Evolutionary conservation across 208 protist species (phyloP), one percentile per base, ranked within the genome.

Genomic region (Leptomonas pyrrhocoris): DNA sequence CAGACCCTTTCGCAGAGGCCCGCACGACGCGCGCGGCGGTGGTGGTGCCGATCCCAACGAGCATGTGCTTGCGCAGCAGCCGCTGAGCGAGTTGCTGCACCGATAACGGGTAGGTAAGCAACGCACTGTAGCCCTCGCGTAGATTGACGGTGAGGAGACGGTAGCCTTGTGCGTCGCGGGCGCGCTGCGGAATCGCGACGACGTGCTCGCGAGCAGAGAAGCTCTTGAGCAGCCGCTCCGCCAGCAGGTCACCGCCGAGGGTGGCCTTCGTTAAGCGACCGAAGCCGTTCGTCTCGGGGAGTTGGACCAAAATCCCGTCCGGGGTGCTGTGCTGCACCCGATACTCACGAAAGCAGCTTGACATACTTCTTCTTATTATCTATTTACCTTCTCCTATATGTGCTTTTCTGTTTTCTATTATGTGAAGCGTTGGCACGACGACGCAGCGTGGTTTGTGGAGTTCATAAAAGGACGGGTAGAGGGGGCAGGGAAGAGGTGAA

Each of bases 11-110:
- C 13, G 73, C 72, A 16, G 57, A 85, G 0, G 73, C 46, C 40
- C 80, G 75, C 31, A 96, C 76, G 0, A 96, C 74, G 15, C 76
- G 81, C 18, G 83, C 88, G 27, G 77, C 69, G 9, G 80, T 83
- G n/a, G 87, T 93, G 55, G 85, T 89, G 48, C 91, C 91, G 19
- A 96, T 79, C 34, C 85, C 88, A 16, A 89, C 63, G 21, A 96
- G 68, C 53, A 92, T 64, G 79, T 94, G 80, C 85, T 96, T 94
- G 60, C 89, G 86, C 45, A 94, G 76, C 0, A 96, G 82, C 15
- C 68, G 71, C n/a, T 74, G 57, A 12, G 89, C 67, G 12, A 94
- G 83, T 36, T 63, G 45, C 27, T 76, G 77, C 34, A 94, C 87
- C 25, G 74, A 67, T 4, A 23, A 27, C 0, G 88, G 85, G 72